Evolutionary conservation across 2,329 filamentous ascomycete genomes (phyloP), one percentile per base, ranked within the genome.

Genomic region (Trichoderma asperellum): DNA sequence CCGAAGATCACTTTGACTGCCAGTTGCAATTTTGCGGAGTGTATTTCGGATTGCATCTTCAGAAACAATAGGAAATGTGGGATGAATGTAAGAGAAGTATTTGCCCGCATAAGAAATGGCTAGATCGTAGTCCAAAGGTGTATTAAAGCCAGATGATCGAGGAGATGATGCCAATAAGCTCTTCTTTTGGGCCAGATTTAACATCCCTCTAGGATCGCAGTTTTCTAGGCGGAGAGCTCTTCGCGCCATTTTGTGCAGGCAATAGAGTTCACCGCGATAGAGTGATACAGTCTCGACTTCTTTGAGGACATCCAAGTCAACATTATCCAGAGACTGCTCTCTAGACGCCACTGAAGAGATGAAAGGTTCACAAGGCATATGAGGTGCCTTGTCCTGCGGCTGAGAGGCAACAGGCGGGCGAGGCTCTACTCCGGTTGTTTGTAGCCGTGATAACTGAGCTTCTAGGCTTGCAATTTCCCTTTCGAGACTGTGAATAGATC

Each of bases 381-480:
- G 40, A 10, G 18, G 35, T 34, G 55, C 7, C n/a, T 57, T 8
- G 18, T 34, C 18, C 5, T 57, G 55, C 29, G 14, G 29, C 18
- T 57, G 55, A 21, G 10, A n/a, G 55, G 29, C 16, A 29, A 7
- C 18, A 21, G 55, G 29, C 2, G 18, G 16, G 16, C n/a, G 55
- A 34, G n/a, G 32, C 12, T 57, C 49, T 21, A 11, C 27, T 4
- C 21, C 62, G 18, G 49, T 27, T 16, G 49, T 35, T 29, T 56
- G 66, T n/a, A 56, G n/a, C 52, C 40, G 66, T n/a, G 66, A 62
- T 7, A 68, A 10, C 58, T 47, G 66, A 37, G 58, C 58, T 24
- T 68, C 66, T 5, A 68, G 66, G 14, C 32, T 53, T 21, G 66
- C 52, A 21, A 68, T 55, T 61, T 68, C 66, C 6, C 47, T 62